A percentile compares a stretch with the other conserved stretches of the same genome.
phyloP scores from a whole-genome alignment of 1,284 basidiomycete species.

The Macrocystidia cucumis region DNA sequence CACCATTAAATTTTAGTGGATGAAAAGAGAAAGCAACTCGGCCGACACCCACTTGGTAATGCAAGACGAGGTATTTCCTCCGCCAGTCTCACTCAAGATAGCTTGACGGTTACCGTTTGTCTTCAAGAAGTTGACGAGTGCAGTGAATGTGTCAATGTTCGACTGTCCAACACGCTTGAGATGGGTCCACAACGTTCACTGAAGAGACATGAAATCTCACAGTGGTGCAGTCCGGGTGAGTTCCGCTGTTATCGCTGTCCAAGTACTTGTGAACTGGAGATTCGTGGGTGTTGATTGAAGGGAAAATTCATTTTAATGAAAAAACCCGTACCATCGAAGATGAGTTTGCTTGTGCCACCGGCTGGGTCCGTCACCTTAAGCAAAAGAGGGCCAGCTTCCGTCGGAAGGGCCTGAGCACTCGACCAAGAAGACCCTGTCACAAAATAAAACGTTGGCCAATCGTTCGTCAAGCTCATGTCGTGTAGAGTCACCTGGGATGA shows the following conservation, averaged over 20 bases:
- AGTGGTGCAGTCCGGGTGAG: constrained; percentile 20
- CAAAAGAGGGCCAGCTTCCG: too few relatives aligned
- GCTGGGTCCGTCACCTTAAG: constrained; percentile 46
- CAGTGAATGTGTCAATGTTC: constrained; percentile 38
- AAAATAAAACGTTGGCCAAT: too few relatives aligned
- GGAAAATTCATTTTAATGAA: too few relatives aligned
- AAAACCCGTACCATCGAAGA: too few relatives aligned
- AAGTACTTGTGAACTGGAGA: constrained; percentile 66
- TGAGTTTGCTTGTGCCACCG: constrained; percentile 36
- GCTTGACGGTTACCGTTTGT: constrained; percentile 49
- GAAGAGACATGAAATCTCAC: constrained; percentile 5
- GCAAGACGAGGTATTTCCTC: constrained; percentile 37
- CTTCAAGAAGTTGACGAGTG: constrained; percentile 42
- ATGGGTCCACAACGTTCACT: constrained; percentile 2
- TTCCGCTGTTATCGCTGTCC: constrained; percentile 45
- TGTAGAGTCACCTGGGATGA: constrained; percentile 49
- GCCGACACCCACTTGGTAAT: too few relatives aligned
- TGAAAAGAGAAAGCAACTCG: too few relatives aligned
- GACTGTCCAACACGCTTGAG: constrained; percentile 43
- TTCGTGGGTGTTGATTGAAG: too few relatives aligned
- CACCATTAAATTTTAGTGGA: constrained; percentile 1
- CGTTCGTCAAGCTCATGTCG: constrained; percentile 42
- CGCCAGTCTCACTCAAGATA: constrained; percentile 58
- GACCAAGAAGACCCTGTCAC: constrained; percentile 42
- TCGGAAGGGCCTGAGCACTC: constrained; percentile 49